These are phyloP conservation scores for Monoraphidium neglectum DNA, from an alignment of 139 green algal species.

Conservation along the genomic window DNA sequence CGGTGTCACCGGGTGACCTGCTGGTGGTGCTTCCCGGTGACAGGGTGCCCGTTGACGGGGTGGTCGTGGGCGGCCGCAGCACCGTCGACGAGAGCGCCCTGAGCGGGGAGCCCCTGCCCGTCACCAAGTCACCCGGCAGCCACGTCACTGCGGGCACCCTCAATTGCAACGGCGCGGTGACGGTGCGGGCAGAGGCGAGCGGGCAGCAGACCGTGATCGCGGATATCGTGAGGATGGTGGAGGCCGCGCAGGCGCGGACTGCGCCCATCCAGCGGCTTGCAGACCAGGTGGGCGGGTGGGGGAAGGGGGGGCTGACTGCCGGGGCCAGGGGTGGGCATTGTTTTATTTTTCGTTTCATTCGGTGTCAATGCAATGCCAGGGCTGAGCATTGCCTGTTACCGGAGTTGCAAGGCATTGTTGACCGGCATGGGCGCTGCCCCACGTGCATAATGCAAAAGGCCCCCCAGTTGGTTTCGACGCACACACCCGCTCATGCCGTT, in stretches of 20 bases:
- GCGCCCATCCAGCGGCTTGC: conserved; percentile 87
- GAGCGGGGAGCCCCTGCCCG: conserved; percentile 83
- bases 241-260: conserved; percentile 73
- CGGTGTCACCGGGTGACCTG: conserved; percentile 66
- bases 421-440: too few species aligned
- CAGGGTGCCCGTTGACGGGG: conserved; percentile 82
- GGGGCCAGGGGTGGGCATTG: too few species aligned
- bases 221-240: conserved; percentile 83
- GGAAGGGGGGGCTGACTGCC: too few species aligned
- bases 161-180: conserved; percentile 81
- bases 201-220: conserved; percentile 84
- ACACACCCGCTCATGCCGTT: background rate
- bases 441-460: too few species aligned
- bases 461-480: background rate
- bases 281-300: too few species aligned
- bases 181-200: conserved; percentile 60
- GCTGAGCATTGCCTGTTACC: conserved; percentile 10
- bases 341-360: conserved; percentile 11
- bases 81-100: conserved; percentile 81
- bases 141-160: conserved; percentile 82
- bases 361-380: background rate
- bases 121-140: conserved; percentile 72
- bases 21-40: conserved; percentile 85
- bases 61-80: conserved; percentile 64
- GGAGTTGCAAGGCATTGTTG: background rate